phyloP scores from a whole-genome alignment of 495 filamentous ascomycete genomes.

The Penicillium goetzii region DNA sequence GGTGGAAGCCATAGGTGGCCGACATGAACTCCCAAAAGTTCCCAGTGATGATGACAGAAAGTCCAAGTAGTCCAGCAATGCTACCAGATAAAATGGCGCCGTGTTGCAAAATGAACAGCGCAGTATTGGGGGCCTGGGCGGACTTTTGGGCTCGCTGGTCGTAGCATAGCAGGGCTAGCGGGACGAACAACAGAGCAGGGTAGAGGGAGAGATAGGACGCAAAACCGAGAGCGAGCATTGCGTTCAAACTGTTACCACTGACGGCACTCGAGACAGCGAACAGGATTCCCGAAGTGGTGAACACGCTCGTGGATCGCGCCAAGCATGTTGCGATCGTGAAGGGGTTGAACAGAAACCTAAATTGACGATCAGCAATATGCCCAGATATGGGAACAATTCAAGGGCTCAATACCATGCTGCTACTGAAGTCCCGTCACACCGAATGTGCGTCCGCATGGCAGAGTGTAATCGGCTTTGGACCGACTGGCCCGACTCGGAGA shows the following conservation, averaged over 20 bases:
- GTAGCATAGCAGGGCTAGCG: conserved; percentile 79
- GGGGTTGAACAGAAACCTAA: conserved; percentile 89
- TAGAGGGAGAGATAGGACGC: conserved; percentile 92
- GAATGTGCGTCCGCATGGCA: conserved; percentile 75
- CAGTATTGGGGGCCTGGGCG: conserved; percentile 26
- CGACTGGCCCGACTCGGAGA: conserved; percentile 82
- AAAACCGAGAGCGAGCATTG: conserved; percentile 84
- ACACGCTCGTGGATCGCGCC: conserved; percentile 87
- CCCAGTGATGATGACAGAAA: conserved; percentile 77
- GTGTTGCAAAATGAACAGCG: conserved; percentile 56
- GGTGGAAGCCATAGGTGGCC: conserved; percentile 88
- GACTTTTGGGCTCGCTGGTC: conserved; percentile 56
- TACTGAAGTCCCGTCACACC: conserved; percentile 75
- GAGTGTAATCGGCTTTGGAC: conserved; percentile 70
- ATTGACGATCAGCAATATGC: neutral
- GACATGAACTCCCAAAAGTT: conserved; percentile 81
- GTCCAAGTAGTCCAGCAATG: conserved; percentile 62
- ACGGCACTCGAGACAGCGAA: conserved; percentile 83
- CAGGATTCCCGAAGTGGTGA: conserved; percentile 87
- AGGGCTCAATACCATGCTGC: conserved; percentile 68
- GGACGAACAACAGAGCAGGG: conserved; percentile 82
- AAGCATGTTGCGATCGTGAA: conserved; percentile 93
- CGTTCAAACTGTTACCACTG: conserved; percentile 68
- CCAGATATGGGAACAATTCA: no score
- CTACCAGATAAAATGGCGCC: conserved; percentile 47